phyloP scores from a whole-genome alignment of 371 early-diverging fungal species.

The Lichtheimia ornata region DNA sequence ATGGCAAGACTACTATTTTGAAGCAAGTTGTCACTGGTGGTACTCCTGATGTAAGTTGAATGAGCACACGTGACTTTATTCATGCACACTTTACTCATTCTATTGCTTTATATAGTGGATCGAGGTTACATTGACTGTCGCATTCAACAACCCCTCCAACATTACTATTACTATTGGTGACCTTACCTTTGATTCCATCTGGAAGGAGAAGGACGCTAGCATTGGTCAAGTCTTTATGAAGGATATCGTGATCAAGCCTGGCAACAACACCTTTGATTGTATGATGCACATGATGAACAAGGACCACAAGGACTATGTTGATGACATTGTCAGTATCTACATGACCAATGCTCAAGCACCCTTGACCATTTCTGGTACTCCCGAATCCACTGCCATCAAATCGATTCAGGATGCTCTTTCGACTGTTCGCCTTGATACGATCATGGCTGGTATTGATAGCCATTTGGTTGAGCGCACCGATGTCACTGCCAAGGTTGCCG shows the following conservation, averaged over 20 bases:
- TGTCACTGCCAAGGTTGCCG: constrained; percentile 29
- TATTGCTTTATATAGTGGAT: constrained; percentile 17
- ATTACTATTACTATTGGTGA: constrained; percentile 49
- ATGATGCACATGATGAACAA: constrained; percentile 26
- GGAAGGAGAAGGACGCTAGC: constrained; percentile 16
- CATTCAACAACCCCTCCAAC: constrained; percentile 52
- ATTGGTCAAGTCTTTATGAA: constrained; percentile 24
- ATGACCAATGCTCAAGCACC: constrained; percentile 42
- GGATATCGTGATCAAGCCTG: constrained; percentile 30
- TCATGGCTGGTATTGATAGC: constrained; percentile 40
- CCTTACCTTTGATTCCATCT: constrained; percentile 31
- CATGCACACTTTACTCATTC: constrained; percentile 36
- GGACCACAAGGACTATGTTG: constrained; percentile 16
- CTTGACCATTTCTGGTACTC: constrained; percentile 44
- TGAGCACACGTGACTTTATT: constrained; percentile 24
- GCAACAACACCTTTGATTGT: constrained; percentile 24
- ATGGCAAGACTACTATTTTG: constrained; percentile 40
- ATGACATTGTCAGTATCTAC: constrained; percentile 32
- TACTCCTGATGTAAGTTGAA: constrained; percentile 17
- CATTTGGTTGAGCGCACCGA: constrained; percentile 39
- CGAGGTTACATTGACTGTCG: constrained; percentile 31
- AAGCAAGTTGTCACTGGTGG: constrained; percentile 45
- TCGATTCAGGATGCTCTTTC: constrained; percentile 51
- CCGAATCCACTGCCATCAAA: constrained; percentile 34
- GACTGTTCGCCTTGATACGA: constrained; percentile 39